These are phyloP conservation scores for Pyrenula aspistea DNA, from an alignment of 495 filamentous ascomycete genomes.

Conservation along the genomic window DNA sequence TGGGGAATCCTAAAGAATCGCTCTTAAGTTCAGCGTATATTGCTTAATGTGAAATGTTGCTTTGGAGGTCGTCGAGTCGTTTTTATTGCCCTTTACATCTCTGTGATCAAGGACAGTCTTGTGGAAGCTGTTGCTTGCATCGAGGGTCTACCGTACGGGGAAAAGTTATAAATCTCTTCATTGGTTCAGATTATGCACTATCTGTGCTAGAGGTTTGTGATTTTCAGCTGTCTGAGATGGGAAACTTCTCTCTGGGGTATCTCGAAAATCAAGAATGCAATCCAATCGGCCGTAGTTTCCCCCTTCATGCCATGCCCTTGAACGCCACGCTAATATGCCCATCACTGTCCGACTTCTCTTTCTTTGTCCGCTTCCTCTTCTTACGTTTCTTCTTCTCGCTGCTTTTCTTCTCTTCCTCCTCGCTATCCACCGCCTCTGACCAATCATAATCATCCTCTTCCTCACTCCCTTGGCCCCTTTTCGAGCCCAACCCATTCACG, in stretches of 20 bases:
- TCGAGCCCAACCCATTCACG: slow-evolving; percentile 37
- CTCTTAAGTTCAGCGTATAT: too few species aligned
- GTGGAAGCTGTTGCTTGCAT: too few species aligned
- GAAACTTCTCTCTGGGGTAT: background rate
- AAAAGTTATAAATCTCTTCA: too few species aligned
- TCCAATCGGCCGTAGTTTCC: background rate
- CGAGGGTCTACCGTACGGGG: too few species aligned
- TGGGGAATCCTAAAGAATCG: too few species aligned
- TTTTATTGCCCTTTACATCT: too few species aligned
- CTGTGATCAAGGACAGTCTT: too few species aligned
- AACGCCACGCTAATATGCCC: background rate
- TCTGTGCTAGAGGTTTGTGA: too few species aligned
- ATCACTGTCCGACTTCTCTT: slow-evolving; percentile 35
- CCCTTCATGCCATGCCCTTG: background rate
- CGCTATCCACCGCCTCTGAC: slow-evolving; percentile 34
- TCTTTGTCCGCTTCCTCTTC: slow-evolving; percentile 45
- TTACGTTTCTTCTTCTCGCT: slow-evolving; percentile 33
- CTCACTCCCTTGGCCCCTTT: slow-evolving; percentile 45
- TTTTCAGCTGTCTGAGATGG: too few species aligned
- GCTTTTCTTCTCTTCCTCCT: slow-evolving; percentile 19
- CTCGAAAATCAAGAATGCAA: background rate
- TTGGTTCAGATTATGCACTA: too few species aligned
- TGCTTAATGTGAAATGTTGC: too few species aligned
- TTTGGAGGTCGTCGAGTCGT: too few species aligned
- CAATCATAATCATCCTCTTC: slow-evolving; percentile 20